phyloP scores from a whole-genome alignment of 495 filamentous ascomycete genomes.

The Podospora comata region DNA sequence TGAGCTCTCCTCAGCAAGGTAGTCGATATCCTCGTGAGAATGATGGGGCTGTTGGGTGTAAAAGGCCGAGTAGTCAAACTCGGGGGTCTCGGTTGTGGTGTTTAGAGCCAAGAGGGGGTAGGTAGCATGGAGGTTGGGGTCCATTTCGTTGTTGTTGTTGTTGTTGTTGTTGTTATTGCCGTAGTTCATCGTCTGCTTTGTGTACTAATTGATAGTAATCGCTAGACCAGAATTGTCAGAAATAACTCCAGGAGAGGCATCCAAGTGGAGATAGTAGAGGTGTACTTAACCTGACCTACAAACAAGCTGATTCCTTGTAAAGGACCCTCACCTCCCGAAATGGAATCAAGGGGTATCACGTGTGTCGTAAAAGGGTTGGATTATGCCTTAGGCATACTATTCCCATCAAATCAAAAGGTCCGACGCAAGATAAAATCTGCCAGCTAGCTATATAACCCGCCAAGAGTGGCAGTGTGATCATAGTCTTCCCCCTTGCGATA shows the following conservation, averaged over 20 bases:
- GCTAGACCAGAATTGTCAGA: background rate
- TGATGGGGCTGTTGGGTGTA: slow-evolving; percentile 17
- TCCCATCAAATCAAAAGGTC: background rate
- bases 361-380: background rate
- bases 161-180: background rate
- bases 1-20: slow-evolving; percentile 32
- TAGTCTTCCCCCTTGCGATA: background rate
- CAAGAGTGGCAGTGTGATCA: slow-evolving; percentile 6
- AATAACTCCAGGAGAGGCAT: background rate
- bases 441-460: background rate
- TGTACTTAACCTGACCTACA: background rate
- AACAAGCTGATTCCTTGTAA: background rate
- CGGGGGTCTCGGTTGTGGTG: slow-evolving; percentile 6
- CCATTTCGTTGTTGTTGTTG: slow-evolving; percentile 11
- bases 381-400: background rate
- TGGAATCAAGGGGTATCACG: background rate
- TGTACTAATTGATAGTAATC: background rate
- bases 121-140: slow-evolving; percentile 14
- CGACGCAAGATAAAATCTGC: background rate
- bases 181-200: background rate
- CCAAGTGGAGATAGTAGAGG: background rate
- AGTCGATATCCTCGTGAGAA: slow-evolving; percentile 30
- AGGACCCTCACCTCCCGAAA: background rate
- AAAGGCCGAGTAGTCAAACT: slow-evolving; percentile 35
- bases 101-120: slow-evolving; percentile 24